phyloP scores from a whole-genome alignment of 202 grass and related monocot species.

The Panicum virgatum region DNA sequence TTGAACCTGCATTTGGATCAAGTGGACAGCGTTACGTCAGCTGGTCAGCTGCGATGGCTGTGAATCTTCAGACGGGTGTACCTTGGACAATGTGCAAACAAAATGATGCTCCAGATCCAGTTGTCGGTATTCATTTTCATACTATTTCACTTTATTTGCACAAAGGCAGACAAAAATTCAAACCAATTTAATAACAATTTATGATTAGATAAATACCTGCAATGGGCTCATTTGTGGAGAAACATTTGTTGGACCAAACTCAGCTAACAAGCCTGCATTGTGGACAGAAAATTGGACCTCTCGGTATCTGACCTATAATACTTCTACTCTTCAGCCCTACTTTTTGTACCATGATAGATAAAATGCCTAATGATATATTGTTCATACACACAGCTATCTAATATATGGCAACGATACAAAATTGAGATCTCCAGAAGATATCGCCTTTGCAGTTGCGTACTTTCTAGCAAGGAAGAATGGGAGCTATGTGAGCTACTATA shows the following conservation, averaged over 20 bases:
- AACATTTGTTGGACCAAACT: constrained; percentile 82
- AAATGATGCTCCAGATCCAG: constrained; percentile 85
- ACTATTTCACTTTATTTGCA: not conserved
- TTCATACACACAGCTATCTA: constrained; percentile 36
- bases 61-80: constrained; percentile 69
- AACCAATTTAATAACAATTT: constrained; percentile 14
- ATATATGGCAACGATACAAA: constrained; percentile 68
- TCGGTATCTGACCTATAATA: constrained; percentile 43
- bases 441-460: constrained; percentile 67
- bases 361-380: not conserved
- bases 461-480: constrained; percentile 76
- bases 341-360: not conserved
- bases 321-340: not conserved
- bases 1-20: constrained; percentile 70
- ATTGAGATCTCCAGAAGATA: constrained; percentile 69
- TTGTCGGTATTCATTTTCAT: constrained; percentile 51
- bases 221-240: constrained; percentile 77
- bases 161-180: not conserved
- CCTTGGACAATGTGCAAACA: constrained; percentile 99
- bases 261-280: constrained; percentile 68
- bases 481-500: constrained; percentile 97
- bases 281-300: constrained; percentile 92
- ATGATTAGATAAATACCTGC: constrained; percentile 85
- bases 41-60: constrained; percentile 77
- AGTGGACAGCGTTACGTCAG: constrained; percentile 59